Percentiles rank a stretch among this genome's conserved stretches.
Conservation (phyloP, 228 moss, liverwort and hornwort genomes). For the Sphagnum fallax region DNA sequence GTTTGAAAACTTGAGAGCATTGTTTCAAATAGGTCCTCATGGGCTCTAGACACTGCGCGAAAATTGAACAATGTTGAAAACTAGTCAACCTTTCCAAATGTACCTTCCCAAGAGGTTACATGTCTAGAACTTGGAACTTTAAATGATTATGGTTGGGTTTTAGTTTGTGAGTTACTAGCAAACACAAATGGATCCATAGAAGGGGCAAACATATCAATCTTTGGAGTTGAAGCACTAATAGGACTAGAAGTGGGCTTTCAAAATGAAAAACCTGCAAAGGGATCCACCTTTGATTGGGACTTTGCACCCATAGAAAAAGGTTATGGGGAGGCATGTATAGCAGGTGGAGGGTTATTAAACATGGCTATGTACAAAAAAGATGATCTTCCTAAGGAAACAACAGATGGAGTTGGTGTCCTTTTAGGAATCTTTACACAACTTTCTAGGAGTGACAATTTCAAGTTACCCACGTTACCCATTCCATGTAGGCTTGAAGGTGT, state of each 20-base stretch:
- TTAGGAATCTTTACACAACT: slow-evolving; percentile 23
- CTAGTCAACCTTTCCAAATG: slow-evolving; percentile 14
- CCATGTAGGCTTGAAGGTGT: slow-evolving; percentile 46
- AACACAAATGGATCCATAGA: slow-evolving; percentile 39
- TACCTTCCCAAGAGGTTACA: slow-evolving; percentile 18
- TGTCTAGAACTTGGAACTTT: slow-evolving; percentile 29
- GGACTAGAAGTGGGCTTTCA: slow-evolving; percentile 20
- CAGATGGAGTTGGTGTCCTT: slow-evolving; percentile 35
- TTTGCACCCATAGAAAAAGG: slow-evolving; percentile 9
- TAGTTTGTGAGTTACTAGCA: slow-evolving; percentile 20
- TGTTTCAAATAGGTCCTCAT: slow-evolving; percentile 31
- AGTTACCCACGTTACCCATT: slow-evolving; percentile 67
- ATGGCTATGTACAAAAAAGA: slow-evolving; percentile 37
- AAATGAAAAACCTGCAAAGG: slow-evolving; percentile 35
- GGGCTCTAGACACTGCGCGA: slow-evolving; percentile 14
- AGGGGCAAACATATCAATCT: slow-evolving; percentile 1
- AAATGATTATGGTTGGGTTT: slow-evolving; percentile 14
- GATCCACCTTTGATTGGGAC: slow-evolving; percentile 28
- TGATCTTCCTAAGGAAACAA: slow-evolving; percentile 13
- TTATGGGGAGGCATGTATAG: slow-evolving; percentile 3
- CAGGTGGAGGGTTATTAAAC: slow-evolving; percentile 26
- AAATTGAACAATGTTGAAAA: slow-evolving; percentile 35
- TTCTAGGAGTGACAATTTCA: slow-evolving; percentile 61
- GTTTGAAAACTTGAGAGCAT: slow-evolving; percentile 36
- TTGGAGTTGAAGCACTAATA: not conserved